Conservation (phyloP, 1,284 basidiomycete species). For the Somion occarium region DNA sequence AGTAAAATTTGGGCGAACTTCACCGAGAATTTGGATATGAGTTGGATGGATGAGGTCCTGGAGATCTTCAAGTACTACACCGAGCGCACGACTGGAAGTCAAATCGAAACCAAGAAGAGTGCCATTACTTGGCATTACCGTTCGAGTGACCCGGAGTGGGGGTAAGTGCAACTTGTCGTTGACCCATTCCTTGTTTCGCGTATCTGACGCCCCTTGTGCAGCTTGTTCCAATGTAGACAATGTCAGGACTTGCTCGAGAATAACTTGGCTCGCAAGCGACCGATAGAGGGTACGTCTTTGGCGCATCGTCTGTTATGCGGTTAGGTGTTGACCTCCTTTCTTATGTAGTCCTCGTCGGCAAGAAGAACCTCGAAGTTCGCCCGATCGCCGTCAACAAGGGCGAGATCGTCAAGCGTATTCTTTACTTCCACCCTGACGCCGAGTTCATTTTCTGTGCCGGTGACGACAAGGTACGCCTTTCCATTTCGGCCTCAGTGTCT, state of each 20-base stretch:
- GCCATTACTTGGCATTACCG: constrained; percentile 99
- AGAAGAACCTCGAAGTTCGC: constrained; percentile 97
- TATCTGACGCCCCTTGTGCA: constrained; percentile 29
- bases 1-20: constrained; percentile 78
- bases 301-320: constrained; percentile 9
- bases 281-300: constrained; percentile 73
- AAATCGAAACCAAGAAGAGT: constrained; percentile 96
- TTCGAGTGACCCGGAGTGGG: constrained; percentile 92
- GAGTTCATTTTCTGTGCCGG: constrained; percentile 97
- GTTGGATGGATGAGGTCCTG: constrained; percentile 94
- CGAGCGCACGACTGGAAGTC: constrained; percentile 92
- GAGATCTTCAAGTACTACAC: constrained; percentile 97
- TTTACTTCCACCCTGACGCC: constrained; percentile 89
- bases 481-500: not conserved
- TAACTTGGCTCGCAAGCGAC: constrained; percentile 81
- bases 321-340: constrained; percentile 21
- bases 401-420: constrained; percentile 92
- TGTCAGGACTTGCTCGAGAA: constrained; percentile 96
- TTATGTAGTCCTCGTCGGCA: constrained; percentile 85
- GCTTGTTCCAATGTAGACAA: constrained; percentile 91
- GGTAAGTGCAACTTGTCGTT: constrained; percentile 46
- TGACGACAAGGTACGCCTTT: constrained; percentile 82
- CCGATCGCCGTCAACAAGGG: constrained; percentile 97
- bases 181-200: constrained; percentile 8
- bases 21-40: constrained; percentile 91